Percentiles rank a stretch among this genome's conserved stretches.
Evolutionary conservation across 2,329 filamentous ascomycete species (phyloP).

Genomic region (Aspergillus fijiensis): DNA sequence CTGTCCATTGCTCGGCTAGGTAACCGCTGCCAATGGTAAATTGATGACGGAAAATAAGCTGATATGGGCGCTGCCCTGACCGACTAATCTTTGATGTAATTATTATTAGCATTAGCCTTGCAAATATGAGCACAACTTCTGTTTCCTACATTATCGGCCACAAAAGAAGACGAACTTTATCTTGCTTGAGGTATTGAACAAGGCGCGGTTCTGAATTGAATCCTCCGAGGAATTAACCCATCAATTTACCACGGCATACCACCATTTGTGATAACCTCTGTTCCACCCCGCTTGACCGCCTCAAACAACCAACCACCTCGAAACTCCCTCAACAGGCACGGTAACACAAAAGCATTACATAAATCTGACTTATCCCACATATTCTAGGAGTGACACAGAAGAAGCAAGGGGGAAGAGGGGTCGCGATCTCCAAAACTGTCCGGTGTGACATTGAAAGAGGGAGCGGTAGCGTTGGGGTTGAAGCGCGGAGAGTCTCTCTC

Average conservation of each 20-base stretch:
- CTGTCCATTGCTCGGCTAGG: neutral
- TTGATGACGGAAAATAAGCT: neutral
- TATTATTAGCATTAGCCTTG: neutral
- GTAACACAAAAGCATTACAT: neutral
- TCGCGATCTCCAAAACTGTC: too few relatives aligned
- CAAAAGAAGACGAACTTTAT: too few relatives aligned
- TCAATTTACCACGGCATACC: too few relatives aligned
- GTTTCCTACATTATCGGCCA: neutral
- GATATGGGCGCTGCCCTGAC: neutral
- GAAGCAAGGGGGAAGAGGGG: neutral
- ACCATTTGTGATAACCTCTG: too few relatives aligned
- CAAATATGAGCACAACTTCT: neutral
- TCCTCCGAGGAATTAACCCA: too few relatives aligned
- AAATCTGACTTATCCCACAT: neutral
- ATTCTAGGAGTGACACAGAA: neutral
- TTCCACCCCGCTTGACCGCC: too few relatives aligned
- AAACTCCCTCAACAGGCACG: neutral
- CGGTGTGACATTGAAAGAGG: too few relatives aligned
- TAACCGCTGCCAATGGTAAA: neutral
- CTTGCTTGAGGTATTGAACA: too few relatives aligned
- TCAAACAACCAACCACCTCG: too few relatives aligned
- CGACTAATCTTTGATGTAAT: neutral
- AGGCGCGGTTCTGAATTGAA: too few relatives aligned
- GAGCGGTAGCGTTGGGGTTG: neutral
- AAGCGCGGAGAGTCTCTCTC: neutral